These are phyloP conservation scores for Elaeagnus macrophylla DNA, from an alignment of 306 rosid species.

Conservation along the genomic window DNA sequence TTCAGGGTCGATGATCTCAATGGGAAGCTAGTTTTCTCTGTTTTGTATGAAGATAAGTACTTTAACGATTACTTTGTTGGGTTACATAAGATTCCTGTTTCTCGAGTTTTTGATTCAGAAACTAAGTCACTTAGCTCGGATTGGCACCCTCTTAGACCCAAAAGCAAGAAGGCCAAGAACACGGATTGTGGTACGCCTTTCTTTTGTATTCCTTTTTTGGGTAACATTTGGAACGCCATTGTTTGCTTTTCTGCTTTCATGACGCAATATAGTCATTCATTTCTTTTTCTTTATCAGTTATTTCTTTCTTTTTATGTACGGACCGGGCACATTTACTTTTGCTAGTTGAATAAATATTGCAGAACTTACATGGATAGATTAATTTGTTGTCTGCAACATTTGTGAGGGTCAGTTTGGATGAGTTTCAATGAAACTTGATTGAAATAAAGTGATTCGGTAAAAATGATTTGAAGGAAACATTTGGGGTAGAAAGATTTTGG, in stretches of 20 bases:
- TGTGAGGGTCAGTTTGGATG: too few relatives aligned
- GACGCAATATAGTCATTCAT: constrained; percentile 9
- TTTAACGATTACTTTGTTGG: constrained; percentile 72
- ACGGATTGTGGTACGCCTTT: constrained; percentile 63
- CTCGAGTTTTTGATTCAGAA: constrained; percentile 52
- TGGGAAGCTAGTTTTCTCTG: constrained; percentile 47
- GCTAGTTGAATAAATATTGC: too few relatives aligned
- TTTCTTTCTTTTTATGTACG: too few relatives aligned
- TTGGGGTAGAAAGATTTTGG: too few relatives aligned
- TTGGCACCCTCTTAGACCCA: constrained; percentile 76
- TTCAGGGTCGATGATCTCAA: constrained; percentile 74
- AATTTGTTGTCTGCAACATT: too few relatives aligned
- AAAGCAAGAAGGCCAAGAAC: constrained; percentile 53
- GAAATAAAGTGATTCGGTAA: too few relatives aligned
- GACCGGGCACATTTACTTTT: too few relatives aligned
- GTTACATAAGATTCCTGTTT: constrained; percentile 46
- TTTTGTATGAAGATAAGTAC: constrained; percentile 80
- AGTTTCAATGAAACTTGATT: too few relatives aligned
- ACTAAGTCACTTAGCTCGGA: constrained; percentile 48
- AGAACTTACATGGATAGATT: too few relatives aligned
- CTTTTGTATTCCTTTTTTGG: not conserved
- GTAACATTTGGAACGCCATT: not conserved
- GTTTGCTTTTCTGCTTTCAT: not conserved
- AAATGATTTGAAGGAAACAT: too few relatives aligned
- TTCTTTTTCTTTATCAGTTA: too few relatives aligned